phyloP scores from a whole-genome alignment of 139 green algal species.

The Ettlia oleoabundans region DNA sequence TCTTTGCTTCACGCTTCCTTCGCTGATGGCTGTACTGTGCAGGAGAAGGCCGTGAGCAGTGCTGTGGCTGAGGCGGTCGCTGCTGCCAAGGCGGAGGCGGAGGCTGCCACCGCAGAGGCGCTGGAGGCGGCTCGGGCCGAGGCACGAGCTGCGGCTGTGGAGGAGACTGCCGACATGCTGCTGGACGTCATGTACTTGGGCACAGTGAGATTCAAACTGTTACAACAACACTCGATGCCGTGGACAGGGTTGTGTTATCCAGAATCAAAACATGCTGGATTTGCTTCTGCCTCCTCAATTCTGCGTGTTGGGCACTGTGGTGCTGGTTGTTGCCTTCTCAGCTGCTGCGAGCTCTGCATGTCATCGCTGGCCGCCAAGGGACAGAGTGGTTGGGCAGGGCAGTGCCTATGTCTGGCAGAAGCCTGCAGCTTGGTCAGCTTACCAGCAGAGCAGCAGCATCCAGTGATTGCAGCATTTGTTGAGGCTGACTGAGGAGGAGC shows the following conservation, averaged over 20 bases:
- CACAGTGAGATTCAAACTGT: constrained; percentile 16
- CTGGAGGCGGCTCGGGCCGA: not conserved
- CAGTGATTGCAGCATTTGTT: no score
- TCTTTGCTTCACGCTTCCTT: no score
- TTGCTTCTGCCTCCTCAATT: not conserved
- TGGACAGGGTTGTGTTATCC: not conserved
- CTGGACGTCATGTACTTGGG: constrained; percentile 44
- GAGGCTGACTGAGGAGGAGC: no score
- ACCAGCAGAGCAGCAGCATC: no score
- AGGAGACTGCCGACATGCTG: constrained; percentile 25
- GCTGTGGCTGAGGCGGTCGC: not conserved
- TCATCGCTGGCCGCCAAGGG: no score
- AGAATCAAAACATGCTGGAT: not conserved
- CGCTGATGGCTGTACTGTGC: not conserved
- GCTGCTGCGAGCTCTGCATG: no score
- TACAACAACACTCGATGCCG: no score
- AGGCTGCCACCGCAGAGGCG: not conserved
- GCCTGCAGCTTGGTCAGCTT: no score
- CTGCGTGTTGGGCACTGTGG: not conserved
- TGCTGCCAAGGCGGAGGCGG: constrained; percentile 7
- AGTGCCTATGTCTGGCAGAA: no score
- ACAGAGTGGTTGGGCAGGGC: no score
- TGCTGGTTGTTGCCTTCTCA: no score
- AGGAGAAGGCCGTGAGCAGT: constrained; percentile 19
- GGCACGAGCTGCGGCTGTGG: not conserved